Base-by-base conservation (phyloP, 2,329 filamentous ascomycete species). In the Pseudopyricularia javanii region DNA sequence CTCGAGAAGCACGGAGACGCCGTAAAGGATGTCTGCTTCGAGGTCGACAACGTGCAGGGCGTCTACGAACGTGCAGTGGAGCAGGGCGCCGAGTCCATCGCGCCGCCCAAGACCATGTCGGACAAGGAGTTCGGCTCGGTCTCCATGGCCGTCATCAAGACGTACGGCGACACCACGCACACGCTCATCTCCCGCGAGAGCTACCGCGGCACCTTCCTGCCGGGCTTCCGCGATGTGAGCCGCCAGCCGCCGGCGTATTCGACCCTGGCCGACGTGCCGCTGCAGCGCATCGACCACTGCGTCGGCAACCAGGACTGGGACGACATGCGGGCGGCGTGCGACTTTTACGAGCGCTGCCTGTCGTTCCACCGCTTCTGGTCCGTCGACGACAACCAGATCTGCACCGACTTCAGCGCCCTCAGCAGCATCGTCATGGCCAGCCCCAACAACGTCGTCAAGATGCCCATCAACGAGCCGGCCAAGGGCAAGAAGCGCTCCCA, bases 281-380 rank as follows among this genome's bases (percentile, higher is more conserved):
- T 95, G 53, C 77, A 79, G 56, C 82, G 82, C 59, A 90, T 97
- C 70, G 91, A 97, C 71, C 91, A 97, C 76, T 96, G 91, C 69
- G 91, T 97, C 60, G 91, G 91, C 59, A 96, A 97, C 74, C 91
- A 96, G 74, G 86, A 89, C 69, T 96, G 91, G 91, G 77, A 90
- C 68, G 84, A 91, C 68, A 95, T 97, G 81, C 73, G 74, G 55
- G 74, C 74, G 12, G 80, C 79, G 34, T 82, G 79, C 64, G 74
- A 70, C 54, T 83, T 87, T 68, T 97, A 96, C 73, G 91, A 96
- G 72, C 80, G 83, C 57, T 87, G 85, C 57, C 85, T 96, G 28
- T 86, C 85, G 53, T 96, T 96, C 79, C 90, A 95, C 74, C 88
- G 91, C 59, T 96, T 96, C 83, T 96, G 91, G 91, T 89, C 84